phyloP scores from a whole-genome alignment of 2,329 filamentous ascomycete species.

The Botrytis elliptica region DNA sequence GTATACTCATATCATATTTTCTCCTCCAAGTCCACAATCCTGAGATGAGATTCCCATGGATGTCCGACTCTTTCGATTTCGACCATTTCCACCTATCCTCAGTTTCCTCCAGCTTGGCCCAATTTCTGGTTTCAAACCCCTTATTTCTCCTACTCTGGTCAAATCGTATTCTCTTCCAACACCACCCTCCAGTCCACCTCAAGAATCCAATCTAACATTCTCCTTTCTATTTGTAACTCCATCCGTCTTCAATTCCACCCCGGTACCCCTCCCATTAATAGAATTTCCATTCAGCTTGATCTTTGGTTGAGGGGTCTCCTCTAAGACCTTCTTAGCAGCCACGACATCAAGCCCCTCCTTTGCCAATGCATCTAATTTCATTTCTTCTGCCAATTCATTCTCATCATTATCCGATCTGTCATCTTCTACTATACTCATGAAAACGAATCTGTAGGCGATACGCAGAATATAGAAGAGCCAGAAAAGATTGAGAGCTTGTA shows the following conservation, averaged over 20 bases:
- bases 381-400: conserved; percentile 26
- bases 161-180: neutral
- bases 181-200: neutral
- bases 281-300: conserved; percentile 24
- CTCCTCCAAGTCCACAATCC: neutral
- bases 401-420: conserved; percentile 71
- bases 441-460: conserved; percentile 69
- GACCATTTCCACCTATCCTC: neutral
- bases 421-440: conserved; percentile 60
- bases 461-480: conserved; percentile 76
- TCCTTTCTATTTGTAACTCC: conserved; percentile 25
- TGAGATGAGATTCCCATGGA: neutral
- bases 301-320: conserved; percentile 1
- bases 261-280: conserved; percentile 20
- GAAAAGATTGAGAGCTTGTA: conserved; percentile 76
- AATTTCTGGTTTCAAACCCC: neutral
- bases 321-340: conserved; percentile 7
- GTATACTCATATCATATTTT: neutral
- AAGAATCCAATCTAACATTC: conserved; percentile 4
- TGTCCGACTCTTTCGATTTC: neutral
- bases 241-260: conserved; percentile 20
- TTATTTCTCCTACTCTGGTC: neutral
- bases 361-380: conserved; percentile 22
- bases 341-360: conserved; percentile 12
- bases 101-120: neutral